Conservation (phyloP, 2,329 filamentous ascomycete species). For the Malbranchea zuffiana region DNA sequence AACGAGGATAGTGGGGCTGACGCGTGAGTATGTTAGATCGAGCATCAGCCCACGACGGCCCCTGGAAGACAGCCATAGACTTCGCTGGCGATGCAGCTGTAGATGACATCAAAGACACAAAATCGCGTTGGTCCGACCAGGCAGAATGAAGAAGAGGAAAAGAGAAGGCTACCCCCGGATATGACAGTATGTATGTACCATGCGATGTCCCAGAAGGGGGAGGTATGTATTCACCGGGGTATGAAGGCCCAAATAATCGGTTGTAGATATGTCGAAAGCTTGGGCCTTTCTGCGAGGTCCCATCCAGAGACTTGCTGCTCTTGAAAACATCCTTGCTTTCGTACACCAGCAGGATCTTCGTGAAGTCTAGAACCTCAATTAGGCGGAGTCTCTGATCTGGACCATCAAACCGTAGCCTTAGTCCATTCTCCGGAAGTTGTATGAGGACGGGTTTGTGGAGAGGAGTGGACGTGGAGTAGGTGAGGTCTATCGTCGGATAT, state of each 20-base stretch:
- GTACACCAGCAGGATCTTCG: conserved; percentile 72
- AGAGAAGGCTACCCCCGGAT: conserved; percentile 86
- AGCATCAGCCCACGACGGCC: conserved; percentile 80
- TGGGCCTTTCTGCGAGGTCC: conserved; percentile 44
- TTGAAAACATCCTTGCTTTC: conserved; percentile 71
- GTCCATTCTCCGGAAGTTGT: conserved; percentile 68
- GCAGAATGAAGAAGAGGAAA: conserved; percentile 66
- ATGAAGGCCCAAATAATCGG: conserved; percentile 83
- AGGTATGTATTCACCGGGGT: conserved; percentile 80
- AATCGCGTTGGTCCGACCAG: conserved; percentile 65
- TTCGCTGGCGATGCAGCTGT: conserved; percentile 63
- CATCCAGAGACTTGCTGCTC: conserved; percentile 26
- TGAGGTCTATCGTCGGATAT: conserved; percentile 73
- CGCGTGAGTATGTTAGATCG: conserved; percentile 67
- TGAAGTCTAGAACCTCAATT: conserved; percentile 85
- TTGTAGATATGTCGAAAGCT: conserved; percentile 86
- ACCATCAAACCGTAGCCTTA: conserved; percentile 86
- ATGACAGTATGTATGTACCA: conserved; percentile 83
- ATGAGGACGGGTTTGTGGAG: conserved; percentile 65
- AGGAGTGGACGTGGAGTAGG: conserved; percentile 65
- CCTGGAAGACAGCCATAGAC: conserved; percentile 84
- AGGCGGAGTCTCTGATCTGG: conserved; percentile 82
- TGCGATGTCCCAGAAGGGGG: conserved; percentile 44
- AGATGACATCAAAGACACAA: conserved; percentile 74
- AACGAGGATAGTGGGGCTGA: conserved; percentile 61